These are phyloP conservation scores for Pouteria campechiana DNA, from an alignment of 179 eudicot genomes.

Conservation along the genomic window DNA sequence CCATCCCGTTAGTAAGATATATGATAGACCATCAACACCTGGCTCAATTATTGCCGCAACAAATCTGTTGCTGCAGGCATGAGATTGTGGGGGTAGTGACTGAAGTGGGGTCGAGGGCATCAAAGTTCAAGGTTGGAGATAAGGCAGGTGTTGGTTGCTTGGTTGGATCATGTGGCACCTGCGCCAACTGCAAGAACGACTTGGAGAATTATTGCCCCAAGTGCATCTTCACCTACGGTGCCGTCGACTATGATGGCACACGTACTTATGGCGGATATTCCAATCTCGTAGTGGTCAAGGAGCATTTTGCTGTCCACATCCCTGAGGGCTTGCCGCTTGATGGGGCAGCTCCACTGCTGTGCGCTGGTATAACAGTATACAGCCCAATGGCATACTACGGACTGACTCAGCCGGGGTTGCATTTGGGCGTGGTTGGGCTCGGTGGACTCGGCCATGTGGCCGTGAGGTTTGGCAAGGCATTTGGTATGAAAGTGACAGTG, in stretches of 20 bases:
- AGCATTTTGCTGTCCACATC: conserved; percentile 6
- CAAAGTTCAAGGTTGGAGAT: conserved; percentile 14
- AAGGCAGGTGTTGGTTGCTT: conserved; percentile 19
- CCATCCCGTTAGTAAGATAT: no score
- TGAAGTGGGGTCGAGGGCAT: conserved; percentile 13
- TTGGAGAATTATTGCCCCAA: conserved; percentile 16
- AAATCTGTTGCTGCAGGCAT: conserved; percentile 7
- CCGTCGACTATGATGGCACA: conserved; percentile 7
- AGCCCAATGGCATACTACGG: conserved; percentile 19
- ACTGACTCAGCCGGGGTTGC: conserved; percentile 12
- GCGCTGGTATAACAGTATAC: conserved; percentile 21
- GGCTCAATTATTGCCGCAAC: no score
- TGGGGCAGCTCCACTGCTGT: conserved; percentile 15
- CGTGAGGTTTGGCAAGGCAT: conserved; percentile 18
- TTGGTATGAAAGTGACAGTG: conserved; percentile 16
- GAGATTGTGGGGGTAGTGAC: conserved; percentile 19
- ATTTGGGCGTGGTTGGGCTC: conserved; percentile 15
- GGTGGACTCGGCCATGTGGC: conserved; percentile 20
- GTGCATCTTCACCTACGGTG: not conserved
- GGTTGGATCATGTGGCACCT: conserved; percentile 14
- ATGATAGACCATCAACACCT: no score
- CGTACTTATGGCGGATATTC: conserved; percentile 20
- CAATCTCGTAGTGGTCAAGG: conserved; percentile 9
- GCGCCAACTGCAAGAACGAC: conserved; percentile 2
- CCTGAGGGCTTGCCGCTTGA: conserved; percentile 17